These are phyloP conservation scores for Bolboschoenus planiculmis DNA, from an alignment of 176 grass and related monocot species.

Conservation along the genomic window DNA sequence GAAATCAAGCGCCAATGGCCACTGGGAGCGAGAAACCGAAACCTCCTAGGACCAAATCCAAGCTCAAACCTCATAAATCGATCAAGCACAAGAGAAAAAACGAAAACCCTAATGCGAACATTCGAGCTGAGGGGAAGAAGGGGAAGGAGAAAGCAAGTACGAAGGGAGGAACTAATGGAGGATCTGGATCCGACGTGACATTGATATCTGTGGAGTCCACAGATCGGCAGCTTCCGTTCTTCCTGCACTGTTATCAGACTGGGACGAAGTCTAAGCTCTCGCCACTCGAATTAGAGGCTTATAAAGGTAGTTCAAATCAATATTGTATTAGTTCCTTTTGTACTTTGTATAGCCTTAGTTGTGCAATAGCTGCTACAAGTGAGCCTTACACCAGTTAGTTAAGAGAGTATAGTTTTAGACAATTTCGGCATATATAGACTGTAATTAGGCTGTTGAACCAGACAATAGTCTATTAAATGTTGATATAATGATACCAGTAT, in stretches of 20 bases:
- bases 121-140: conserved; percentile 22
- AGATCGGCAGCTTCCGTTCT: conserved; percentile 56
- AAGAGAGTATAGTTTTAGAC: background rate
- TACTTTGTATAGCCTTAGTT: background rate
- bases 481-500: background rate
- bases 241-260: conserved; percentile 69
- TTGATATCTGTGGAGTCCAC: conserved; percentile 37
- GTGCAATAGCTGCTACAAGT: background rate
- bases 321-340: background rate
- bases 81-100: conserved; percentile 9
- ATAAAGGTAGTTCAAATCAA: conserved; percentile 39
- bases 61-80: conserved; percentile 34
- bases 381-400: background rate
- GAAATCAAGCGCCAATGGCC: conserved; percentile 5
- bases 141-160: conserved; percentile 28
- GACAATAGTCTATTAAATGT: background rate
- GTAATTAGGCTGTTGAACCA: background rate
- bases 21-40: conserved; percentile 5
- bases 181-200: background rate
- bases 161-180: background rate
- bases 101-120: background rate
- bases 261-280: conserved; percentile 78
- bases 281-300: conserved; percentile 69
- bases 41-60: background rate
- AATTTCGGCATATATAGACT: background rate